Base-by-base conservation (phyloP, 2,329 filamentous ascomycete genomes). In the Talaromyces sp. region DNA sequence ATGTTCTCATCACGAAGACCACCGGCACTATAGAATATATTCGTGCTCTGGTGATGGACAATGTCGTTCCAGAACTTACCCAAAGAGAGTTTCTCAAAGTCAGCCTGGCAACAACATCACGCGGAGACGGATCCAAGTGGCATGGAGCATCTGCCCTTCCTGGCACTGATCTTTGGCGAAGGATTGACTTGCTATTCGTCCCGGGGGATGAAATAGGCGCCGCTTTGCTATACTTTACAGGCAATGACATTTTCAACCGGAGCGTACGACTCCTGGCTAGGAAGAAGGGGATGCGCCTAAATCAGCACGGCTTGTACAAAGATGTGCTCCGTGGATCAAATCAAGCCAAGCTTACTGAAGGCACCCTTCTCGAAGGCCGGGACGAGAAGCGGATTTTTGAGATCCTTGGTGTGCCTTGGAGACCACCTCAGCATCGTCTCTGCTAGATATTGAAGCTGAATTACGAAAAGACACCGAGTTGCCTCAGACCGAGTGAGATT, bases 221-320 rank as follows among this genome's bases (percentile, higher is more conserved):
- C 0, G 93, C 93, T 0, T 75, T 97, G 67, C 85, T 97, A n/a
- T 97, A 97, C 74, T 98, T 97, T 73, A 97, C 94, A 0, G 94
- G 94, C 0, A 95, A 97, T 70, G 93, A 97, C 74, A 90, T 97
- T 39, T 97, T 97, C 80, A 97, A 97, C 75, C 84, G 93, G 16
- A 96, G 91, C 73, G 86, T 97, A 75, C 82, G 94, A 68, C 78
- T 96, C 16, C 76, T 97, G 68, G 92, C 93, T 14, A 86, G 87
- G 45, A 92, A 87, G 77, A 95, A 91, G 78, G 86, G 87, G 0
- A 93, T 96, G 91, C 81, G 90, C 60, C 75, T 98, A 63, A 97
- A 97, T 70, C 93, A 97, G 77, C 83, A 85, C 35, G 94, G 93
- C 0, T 75, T 98, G 63, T 97, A 89, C 71, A 85, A 82, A 70